Conservation (phyloP, 306 rosid species). For the Cucurbita pepo region DNA sequence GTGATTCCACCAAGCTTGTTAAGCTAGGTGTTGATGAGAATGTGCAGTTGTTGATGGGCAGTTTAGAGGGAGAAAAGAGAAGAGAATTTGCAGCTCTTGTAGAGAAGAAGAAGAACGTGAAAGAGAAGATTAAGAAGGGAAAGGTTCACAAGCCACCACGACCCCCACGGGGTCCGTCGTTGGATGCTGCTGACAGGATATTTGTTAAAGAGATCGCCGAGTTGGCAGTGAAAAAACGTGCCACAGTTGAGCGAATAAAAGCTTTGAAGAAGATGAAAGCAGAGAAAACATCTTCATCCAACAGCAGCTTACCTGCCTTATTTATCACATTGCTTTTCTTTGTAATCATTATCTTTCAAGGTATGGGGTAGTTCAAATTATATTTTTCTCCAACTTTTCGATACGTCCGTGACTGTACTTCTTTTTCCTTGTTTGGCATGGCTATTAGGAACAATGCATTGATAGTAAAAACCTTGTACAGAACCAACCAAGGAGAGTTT, state of each 20-base stretch:
- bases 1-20: slow-evolving; percentile 20
- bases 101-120: slow-evolving; percentile 4
- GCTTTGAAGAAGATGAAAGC: slow-evolving; percentile 42
- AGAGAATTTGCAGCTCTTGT: slow-evolving; percentile 3
- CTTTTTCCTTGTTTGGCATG: neutral
- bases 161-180: slow-evolving; percentile 55
- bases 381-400: neutral
- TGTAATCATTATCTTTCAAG: slow-evolving; percentile 38
- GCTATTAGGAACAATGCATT: neutral
- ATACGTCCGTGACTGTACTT: neutral
- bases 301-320: slow-evolving; percentile 36
- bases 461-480: neutral
- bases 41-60: slow-evolving; percentile 22
- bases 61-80: slow-evolving; percentile 12
- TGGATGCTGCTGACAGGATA: slow-evolving; percentile 54
- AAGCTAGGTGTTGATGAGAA: slow-evolving; percentile 11
- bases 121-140: slow-evolving; percentile 17
- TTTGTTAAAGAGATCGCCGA: slow-evolving; percentile 45
- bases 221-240: slow-evolving; percentile 54
- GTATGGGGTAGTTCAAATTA: slow-evolving; percentile 12
- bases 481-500: too few relatives aligned
- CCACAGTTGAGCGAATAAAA: slow-evolving; percentile 34
- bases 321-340: slow-evolving; percentile 44
- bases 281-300: slow-evolving; percentile 24
- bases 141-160: slow-evolving; percentile 59